Percentiles rank a stretch among this genome's conserved stretches.
Conservation (phyloP, 768 basidiomycete species). For the Russula compacta region DNA sequence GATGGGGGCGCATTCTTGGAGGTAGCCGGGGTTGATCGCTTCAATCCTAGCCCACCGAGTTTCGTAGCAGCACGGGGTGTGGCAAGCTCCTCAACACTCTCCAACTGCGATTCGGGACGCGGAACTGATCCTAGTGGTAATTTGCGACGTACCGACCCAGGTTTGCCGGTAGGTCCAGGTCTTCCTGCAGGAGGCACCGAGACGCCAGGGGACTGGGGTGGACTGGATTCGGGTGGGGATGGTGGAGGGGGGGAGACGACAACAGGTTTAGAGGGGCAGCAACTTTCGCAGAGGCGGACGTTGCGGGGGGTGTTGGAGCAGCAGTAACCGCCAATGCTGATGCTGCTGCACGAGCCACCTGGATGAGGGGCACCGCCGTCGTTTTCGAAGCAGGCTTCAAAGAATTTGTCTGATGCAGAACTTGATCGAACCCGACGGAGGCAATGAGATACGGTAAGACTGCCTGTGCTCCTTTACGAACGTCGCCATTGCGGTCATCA, state of each 20-base stretch:
- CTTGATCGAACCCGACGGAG: constrained; percentile 70
- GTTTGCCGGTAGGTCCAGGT: constrained; percentile 37
- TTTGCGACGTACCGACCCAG: constrained; percentile 61
- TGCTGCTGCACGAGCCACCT: constrained; percentile 58
- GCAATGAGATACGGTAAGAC: constrained; percentile 69
- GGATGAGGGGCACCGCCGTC: constrained; percentile 80
- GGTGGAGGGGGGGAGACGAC: constrained; percentile 20
- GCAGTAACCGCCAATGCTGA: constrained; percentile 23
- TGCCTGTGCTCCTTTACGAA: constrained; percentile 83
- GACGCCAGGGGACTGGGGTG: constrained; percentile 38
- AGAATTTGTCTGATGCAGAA: constrained; percentile 76
- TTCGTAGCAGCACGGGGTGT: constrained; percentile 24
- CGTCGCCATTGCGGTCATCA: constrained; percentile 86
- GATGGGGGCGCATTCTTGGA: constrained; percentile 28
- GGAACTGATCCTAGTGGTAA: constrained; percentile 48
- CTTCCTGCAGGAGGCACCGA: constrained; percentile 31
- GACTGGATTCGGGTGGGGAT: constrained; percentile 27
- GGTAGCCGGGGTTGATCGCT: constrained; percentile 30
- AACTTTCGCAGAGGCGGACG: constrained; percentile 20
- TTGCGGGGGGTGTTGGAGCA: constrained; percentile 22
- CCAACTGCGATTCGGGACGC: constrained; percentile 40
- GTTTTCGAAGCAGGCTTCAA: constrained; percentile 87
- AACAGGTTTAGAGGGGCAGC: constrained; percentile 19
- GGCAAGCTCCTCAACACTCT: constrained; percentile 29
- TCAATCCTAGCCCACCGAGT: constrained; percentile 27